These are phyloP conservation scores for Colletotrichum sp. DNA, from an alignment of 2,329 filamentous ascomycete genomes.

Conservation along the genomic window DNA sequence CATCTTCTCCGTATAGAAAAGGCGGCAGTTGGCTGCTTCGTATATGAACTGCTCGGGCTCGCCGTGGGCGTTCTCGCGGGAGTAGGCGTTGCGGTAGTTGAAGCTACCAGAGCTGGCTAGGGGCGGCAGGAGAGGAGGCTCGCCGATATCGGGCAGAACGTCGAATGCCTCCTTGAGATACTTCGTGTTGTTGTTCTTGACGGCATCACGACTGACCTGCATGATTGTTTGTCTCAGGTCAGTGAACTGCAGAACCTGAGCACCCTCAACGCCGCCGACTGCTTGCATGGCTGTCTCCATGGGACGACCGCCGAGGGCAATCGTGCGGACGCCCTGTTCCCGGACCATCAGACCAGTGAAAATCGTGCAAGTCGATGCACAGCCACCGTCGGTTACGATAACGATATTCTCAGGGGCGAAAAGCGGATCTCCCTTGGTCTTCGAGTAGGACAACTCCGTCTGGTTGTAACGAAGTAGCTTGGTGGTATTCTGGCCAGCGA, in stretches of 20 bases:
- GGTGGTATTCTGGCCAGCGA: constrained; percentile 7
- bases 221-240: constrained; percentile 21
- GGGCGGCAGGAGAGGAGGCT: constrained; percentile 6
- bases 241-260: constrained; percentile 37
- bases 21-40: constrained; percentile 60
- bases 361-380: constrained; percentile 64
- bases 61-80: constrained; percentile 19
- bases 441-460: neutral
- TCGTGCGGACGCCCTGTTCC: constrained; percentile 57
- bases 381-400: constrained; percentile 59
- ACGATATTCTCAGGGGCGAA: constrained; percentile 46
- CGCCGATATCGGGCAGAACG: neutral
- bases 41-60: constrained; percentile 63
- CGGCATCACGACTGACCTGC: neutral
- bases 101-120: constrained; percentile 44
- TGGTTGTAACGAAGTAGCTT: constrained; percentile 9
- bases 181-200: constrained; percentile 4
- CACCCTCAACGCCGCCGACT: constrained; percentile 64
- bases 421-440: neutral
- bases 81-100: constrained; percentile 45
- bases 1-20: constrained; percentile 61
- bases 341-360: constrained; percentile 60
- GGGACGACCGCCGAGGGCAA: constrained; percentile 64
- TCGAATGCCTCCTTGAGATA: neutral
- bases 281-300: constrained; percentile 56